A percentile compares a stretch with the other conserved stretches of the same genome.
Conservation (phyloP, 164 flowering plant genomes). For the Magnolia kwangsiensis region DNA sequence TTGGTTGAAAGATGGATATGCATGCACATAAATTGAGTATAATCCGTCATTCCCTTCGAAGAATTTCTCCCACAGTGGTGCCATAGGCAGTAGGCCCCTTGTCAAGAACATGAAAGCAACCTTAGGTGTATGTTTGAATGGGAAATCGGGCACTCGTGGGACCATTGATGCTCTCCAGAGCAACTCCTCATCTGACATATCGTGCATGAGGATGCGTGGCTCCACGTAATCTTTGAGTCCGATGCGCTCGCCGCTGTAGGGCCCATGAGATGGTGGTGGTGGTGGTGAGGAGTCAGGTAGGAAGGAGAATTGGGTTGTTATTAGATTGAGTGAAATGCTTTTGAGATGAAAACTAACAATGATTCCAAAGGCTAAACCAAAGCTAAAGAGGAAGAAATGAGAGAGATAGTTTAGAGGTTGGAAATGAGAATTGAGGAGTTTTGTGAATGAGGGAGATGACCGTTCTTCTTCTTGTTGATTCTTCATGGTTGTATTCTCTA, state of each 20-base stretch:
- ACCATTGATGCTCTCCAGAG: slow-evolving; percentile 40
- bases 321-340: not conserved
- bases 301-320: slow-evolving; percentile 20
- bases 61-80: slow-evolving; percentile 62
- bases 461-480: not conserved
- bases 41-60: slow-evolving; percentile 49
- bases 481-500: slow-evolving; percentile 4
- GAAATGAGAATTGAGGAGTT: not conserved
- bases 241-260: not conserved
- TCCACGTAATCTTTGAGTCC: slow-evolving; percentile 28
- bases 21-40: slow-evolving; percentile 56
- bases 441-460: not conserved
- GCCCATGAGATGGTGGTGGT: not conserved
- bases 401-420: slow-evolving; percentile 3
- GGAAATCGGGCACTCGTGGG: slow-evolving; percentile 25
- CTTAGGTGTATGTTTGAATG: slow-evolving; percentile 36
- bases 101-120: slow-evolving; percentile 64
- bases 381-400: slow-evolving; percentile 7
- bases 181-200: slow-evolving; percentile 10
- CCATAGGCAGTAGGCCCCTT: slow-evolving; percentile 36
- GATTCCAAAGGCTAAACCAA: slow-evolving; percentile 10
- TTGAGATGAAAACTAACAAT: slow-evolving; percentile 3
- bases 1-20: slow-evolving; percentile 40
- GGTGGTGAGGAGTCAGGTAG: not conserved
- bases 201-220: slow-evolving; percentile 31